Percentiles rank a stretch among this genome's conserved stretches.
These are phyloP conservation scores for Chaetomium sp. DNA, from an alignment of 2,329 filamentous ascomycete genomes.

Conservation along the genomic window DNA sequence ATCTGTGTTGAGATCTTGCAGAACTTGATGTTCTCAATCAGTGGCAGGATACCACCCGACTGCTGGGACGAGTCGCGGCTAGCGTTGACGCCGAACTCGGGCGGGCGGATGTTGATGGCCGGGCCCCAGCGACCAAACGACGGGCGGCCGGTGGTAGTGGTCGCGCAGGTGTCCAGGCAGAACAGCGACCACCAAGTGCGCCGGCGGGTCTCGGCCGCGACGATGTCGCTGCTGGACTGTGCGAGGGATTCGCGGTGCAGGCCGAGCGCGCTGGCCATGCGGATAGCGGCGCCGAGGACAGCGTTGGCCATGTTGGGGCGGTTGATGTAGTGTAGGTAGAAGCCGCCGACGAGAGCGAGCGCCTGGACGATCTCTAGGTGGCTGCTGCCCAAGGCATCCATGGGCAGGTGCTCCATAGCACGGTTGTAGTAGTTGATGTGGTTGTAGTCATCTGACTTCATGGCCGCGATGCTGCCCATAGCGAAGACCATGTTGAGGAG, in stretches of 20 bases:
- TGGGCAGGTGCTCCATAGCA: constrained; percentile 58
- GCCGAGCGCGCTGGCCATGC: constrained; percentile 69
- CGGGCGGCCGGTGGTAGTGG: constrained; percentile 62
- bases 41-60: constrained; percentile 55
- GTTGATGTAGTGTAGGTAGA: constrained; percentile 73
- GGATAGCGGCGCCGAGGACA: constrained; percentile 61
- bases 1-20: constrained; percentile 73
- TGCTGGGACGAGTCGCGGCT: constrained; percentile 49
- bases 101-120: constrained; percentile 59
- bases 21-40: constrained; percentile 72
- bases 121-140: constrained; percentile 62
- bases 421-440: constrained; percentile 65
- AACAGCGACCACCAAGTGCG: constrained; percentile 72
- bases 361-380: constrained; percentile 70
- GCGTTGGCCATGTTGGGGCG: constrained; percentile 71
- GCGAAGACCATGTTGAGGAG: constrained; percentile 72
- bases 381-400: constrained; percentile 63
- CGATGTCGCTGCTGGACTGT: constrained; percentile 39
- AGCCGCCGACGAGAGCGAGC: constrained; percentile 63
- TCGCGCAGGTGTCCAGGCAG: constrained; percentile 68
- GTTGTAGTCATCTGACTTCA: constrained; percentile 56
- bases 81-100: constrained; percentile 46
- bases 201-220: constrained; percentile 54
- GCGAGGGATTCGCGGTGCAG: constrained; percentile 57
- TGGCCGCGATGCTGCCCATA: constrained; percentile 64